phyloP scores from a whole-genome alignment of 306 rosid species.

The Alnus glutinosa region DNA sequence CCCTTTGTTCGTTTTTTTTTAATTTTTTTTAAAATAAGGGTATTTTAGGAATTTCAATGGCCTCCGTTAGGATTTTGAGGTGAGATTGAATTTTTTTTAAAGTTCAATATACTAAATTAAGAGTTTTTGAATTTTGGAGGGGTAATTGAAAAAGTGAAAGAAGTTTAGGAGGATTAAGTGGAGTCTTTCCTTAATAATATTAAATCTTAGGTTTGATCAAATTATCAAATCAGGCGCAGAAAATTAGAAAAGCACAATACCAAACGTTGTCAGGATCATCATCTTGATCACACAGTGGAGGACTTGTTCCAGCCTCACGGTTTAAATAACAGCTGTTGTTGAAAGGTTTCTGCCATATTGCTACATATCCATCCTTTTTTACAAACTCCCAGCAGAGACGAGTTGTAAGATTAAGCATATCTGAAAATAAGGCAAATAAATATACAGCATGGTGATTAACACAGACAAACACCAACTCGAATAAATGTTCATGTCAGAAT shows the following conservation, averaged over 20 bases:
- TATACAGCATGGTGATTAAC: slow-evolving; percentile 4
- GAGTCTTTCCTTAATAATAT: neutral
- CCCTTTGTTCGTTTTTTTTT: too few species aligned
- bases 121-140: too few species aligned
- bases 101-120: too few species aligned
- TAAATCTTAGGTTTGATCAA: slow-evolving; percentile 3
- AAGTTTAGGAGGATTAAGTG: too few species aligned
- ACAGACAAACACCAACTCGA: slow-evolving; percentile 18
- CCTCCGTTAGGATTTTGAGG: too few species aligned
- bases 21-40: too few species aligned
- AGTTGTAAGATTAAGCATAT: slow-evolving; percentile 84
- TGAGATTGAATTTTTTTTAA: too few species aligned
- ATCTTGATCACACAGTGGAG: slow-evolving; percentile 73
- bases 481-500: slow-evolving; percentile 22
- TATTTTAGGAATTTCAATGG: too few species aligned
- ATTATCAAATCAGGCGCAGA: slow-evolving; percentile 16
- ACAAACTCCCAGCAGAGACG: slow-evolving; percentile 91
- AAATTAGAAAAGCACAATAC: slow-evolving; percentile 45
- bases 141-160: too few species aligned
- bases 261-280: slow-evolving; percentile 90
- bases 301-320: slow-evolving; percentile 71
- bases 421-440: slow-evolving; percentile 45
- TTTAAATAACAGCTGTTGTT: slow-evolving; percentile 70
- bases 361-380: slow-evolving; percentile 83
- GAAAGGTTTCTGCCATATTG: slow-evolving; percentile 80